Conservation (phyloP, 495 filamentous ascomycete genomes). For the Aspergillus cavernicola region DNA sequence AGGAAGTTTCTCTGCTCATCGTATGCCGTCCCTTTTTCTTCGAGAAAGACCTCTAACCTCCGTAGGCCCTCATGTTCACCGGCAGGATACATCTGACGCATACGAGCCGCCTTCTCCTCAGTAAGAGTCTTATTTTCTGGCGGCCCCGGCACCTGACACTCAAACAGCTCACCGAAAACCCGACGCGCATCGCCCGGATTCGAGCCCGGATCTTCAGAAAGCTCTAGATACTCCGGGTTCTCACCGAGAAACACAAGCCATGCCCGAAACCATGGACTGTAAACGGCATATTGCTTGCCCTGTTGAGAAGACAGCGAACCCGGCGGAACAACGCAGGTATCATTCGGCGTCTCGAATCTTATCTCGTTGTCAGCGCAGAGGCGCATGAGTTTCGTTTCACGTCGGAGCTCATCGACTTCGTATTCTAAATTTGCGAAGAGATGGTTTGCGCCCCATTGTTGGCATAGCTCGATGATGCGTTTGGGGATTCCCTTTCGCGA, state of each 20-base stretch:
- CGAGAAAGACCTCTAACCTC: slow-evolving; percentile 67
- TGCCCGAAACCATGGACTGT: slow-evolving; percentile 73
- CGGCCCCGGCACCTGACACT: slow-evolving; percentile 55
- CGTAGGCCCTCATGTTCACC: slow-evolving; percentile 72
- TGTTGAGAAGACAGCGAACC: slow-evolving; percentile 58
- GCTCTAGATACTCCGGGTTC: slow-evolving; percentile 60
- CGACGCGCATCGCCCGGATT: slow-evolving; percentile 57
- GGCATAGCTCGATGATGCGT: slow-evolving; percentile 64
- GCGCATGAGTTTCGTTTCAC: slow-evolving; percentile 65
- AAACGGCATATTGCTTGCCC: slow-evolving; percentile 80
- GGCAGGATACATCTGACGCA: slow-evolving; percentile 65
- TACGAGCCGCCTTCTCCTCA: slow-evolving; percentile 54
- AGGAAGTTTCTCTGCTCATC: slow-evolving; percentile 59
- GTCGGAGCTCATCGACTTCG: slow-evolving; percentile 57
- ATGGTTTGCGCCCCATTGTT: slow-evolving; percentile 68
- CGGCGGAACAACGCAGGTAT: slow-evolving; percentile 79
- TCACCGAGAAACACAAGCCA: slow-evolving; percentile 71
- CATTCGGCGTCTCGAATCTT: slow-evolving; percentile 62
- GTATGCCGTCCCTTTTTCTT: slow-evolving; percentile 61
- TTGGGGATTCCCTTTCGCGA: slow-evolving; percentile 59
- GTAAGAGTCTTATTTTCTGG: slow-evolving; percentile 63
- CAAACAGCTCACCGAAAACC: slow-evolving; percentile 58
- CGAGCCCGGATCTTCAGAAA: slow-evolving; percentile 52
- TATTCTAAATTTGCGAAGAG: slow-evolving; percentile 57
- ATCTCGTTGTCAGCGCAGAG: slow-evolving; percentile 58